Evolutionary conservation across 1,284 basidiomycete genomes (phyloP).

Genomic region (Coniophora puteana): DNA sequence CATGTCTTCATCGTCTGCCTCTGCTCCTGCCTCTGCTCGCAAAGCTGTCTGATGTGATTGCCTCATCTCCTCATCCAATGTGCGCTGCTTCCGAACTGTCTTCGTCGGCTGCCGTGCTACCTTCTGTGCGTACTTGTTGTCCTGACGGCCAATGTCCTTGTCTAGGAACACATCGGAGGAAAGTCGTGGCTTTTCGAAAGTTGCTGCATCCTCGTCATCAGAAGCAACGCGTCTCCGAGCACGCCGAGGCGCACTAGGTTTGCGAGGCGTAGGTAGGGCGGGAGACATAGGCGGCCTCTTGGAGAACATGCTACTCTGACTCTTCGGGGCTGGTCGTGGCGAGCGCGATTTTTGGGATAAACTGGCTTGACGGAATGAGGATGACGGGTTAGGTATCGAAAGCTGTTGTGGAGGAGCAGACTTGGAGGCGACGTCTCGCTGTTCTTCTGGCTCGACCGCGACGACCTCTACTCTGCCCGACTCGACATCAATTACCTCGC

Average conservation of each 20-base stretch:
- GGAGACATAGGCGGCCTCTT: constrained; percentile 62
- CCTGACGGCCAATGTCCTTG: too few species aligned
- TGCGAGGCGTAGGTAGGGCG: constrained; percentile 49
- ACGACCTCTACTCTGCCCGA: constrained; percentile 32
- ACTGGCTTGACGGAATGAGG: too few species aligned
- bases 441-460: too few species aligned
- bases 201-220: constrained; percentile 20
- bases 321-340: too few species aligned
- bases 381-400: too few species aligned
- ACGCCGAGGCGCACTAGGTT: constrained; percentile 51
- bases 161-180: constrained; percentile 14
- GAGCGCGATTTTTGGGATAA: too few species aligned
- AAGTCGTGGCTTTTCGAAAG: constrained; percentile 22
- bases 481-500: too few species aligned
- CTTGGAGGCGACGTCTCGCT: too few species aligned
- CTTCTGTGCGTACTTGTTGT: too few species aligned
- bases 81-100: constrained; percentile 49
- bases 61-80: constrained; percentile 29
- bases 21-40: too few species aligned
- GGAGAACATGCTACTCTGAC: constrained; percentile 45
- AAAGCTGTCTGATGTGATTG: too few species aligned
- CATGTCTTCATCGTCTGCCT: constrained; percentile 26
- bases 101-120: constrained; percentile 68
- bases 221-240: constrained; percentile 24
- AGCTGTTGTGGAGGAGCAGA: too few species aligned